Percentiles rank a stretch among this genome's conserved stretches.
Conservation (phyloP, 768 basidiomycete species). For the Exsudoporus frostii region DNA sequence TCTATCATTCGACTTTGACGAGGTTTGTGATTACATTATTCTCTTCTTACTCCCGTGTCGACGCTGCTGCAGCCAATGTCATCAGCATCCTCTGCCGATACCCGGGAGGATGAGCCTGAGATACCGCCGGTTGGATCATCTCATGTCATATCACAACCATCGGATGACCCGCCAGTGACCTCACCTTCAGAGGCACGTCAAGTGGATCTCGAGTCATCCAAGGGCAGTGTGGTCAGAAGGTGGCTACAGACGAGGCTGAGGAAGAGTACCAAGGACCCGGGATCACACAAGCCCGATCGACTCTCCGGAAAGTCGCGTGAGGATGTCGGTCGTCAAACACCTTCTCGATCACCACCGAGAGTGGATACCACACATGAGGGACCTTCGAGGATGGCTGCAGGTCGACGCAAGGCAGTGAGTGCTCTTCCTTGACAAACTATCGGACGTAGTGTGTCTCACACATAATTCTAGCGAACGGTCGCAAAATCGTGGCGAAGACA, state of each 20-base stretch:
- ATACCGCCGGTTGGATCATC: neutral
- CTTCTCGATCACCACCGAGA: neutral
- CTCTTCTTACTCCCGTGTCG: neutral
- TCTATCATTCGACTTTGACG: neutral
- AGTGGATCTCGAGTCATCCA: neutral
- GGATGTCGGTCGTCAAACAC: neutral
- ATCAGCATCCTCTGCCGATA: neutral
- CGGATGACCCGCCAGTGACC: neutral
- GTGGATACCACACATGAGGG: neutral
- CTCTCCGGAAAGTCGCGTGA: too few relatives aligned
- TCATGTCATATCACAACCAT: neutral
- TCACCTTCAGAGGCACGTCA: neutral
- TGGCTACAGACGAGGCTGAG: neutral
- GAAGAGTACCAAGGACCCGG: neutral
- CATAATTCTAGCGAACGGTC: neutral
- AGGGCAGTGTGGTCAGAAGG: neutral
- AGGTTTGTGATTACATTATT: neutral
- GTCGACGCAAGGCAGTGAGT: neutral
- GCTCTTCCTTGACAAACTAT: neutral
- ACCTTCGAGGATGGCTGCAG: neutral
- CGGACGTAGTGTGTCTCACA: too few relatives aligned
- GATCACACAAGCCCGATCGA: neutral
- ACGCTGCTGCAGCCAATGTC: neutral
- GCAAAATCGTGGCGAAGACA: fast-evolving
- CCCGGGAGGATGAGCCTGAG: neutral